Base-by-base conservation (phyloP, 768 basidiomycete species). In the Termitomyces sp. region DNA sequence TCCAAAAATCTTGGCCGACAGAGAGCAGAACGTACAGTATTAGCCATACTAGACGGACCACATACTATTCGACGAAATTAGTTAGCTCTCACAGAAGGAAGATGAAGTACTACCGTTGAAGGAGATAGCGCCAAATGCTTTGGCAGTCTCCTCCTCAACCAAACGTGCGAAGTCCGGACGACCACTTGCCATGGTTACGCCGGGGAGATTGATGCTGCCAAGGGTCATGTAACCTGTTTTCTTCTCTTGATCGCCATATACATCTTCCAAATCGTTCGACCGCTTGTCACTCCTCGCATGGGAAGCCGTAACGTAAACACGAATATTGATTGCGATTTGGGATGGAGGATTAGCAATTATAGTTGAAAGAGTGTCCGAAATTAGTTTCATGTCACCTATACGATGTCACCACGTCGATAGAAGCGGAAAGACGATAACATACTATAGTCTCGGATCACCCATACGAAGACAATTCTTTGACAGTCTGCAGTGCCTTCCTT, bases 111-210 rank as follows among this genome's bases (percentile, higher is more conserved):
- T 56, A 81, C 83, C 82, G 31, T 72, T 79, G 27, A 84, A 76
- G 8, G 77, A 76, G 63, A 82, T 69, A 5, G 70, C 67, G 7
- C 78, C 81, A 3, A 61, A 61, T 8, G 70, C 68, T 6, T 59
- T 58, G 2, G 44, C 62, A 9, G 77, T 71, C 59, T 82, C 79
- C 14, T 71, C 67, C 2, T 62, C 55, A 2, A 83, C 47, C 2
- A 82, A 63, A 0, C 59, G 57, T 6, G 63, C 51, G 2, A 84
- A 39, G 53, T 82, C 74, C 0, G 82, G 80, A 1, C 82, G 67
- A 1, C 81, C 79, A 1, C 64, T 59, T 26, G 67, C 59, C 10
- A 76, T 44, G 10, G 55, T 61, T 2, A 77, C 66, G 7, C 49
- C 53, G 14, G 60, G 53, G 31, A 61, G 6, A 53, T 56, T 5